Evolutionary conservation across 768 basidiomycete species (phyloP), one percentile per base, ranked within the genome.

Genomic region (Suillus subalutaceus): DNA sequence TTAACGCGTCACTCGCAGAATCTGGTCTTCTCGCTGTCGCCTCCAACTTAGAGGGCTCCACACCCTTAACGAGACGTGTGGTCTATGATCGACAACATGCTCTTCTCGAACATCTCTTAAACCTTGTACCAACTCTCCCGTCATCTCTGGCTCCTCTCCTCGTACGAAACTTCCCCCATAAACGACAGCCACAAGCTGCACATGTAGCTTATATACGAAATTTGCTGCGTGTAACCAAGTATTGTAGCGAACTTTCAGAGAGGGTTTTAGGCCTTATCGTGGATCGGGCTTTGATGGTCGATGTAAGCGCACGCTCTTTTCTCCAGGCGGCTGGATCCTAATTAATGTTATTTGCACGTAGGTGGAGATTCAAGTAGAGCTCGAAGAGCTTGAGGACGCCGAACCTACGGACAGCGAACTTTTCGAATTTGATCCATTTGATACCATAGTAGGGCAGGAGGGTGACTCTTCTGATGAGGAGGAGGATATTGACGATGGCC

Each of bases 361-460:
- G 94, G 94, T 97, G 35, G 97, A 99, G 78, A 96, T 99, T 40
- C 96, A 97, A 74, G 91, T 94, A n/a, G 95, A 96, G 72, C 74
- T 95, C 4, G 96, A 98, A 73, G 94, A 97, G 69, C 80, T 96
- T 5, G 96, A 97, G 71, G 91, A 91, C 4, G 82, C 84, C 16
- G 85, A 84, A 20, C 68, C 72, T 4, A 65, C 80, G 66, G 88
- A 88, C n/a, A 84, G 82, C 2, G 82, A 82, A 18, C 65, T 91
- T 20, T 93, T 91, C 69, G 88, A 92, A 56, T 75, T 93, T 26
- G 95, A 97, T 77, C 93, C 93, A 1, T 94, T 97, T 69, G 94
- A 96, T 69, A 84, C 84, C n/a, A 80, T 90, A 37, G 78, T 94
- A 32, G 92, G 90, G n/a, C 90, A 94, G 70, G 92, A 92, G 68